Percentiles rank a stretch among this genome's conserved stretches.
Evolutionary conservation across 2,329 filamentous ascomycete genomes (phyloP).

Genomic region (Aspergillus fijiensis): DNA sequence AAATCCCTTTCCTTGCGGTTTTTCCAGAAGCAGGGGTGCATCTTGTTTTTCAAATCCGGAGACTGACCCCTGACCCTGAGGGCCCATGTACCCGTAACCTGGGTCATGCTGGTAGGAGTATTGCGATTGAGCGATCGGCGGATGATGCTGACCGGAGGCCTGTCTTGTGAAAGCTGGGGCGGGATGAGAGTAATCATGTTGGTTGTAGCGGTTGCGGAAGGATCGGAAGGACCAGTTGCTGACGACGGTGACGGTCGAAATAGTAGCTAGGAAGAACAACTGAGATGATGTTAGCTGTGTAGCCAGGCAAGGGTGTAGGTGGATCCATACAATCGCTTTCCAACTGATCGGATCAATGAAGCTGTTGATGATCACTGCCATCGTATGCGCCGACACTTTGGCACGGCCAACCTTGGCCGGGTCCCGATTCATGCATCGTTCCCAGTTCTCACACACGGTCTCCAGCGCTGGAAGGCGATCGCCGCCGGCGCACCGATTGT

Average conservation of each 20-base stretch:
- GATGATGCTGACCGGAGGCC: constrained; percentile 23
- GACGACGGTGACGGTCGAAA: constrained; percentile 54
- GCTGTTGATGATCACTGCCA: constrained; percentile 89
- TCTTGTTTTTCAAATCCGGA: constrained; percentile 28
- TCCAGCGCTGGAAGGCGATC: constrained; percentile 71
- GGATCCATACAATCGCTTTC: constrained; percentile 66
- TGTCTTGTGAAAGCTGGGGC: constrained; percentile 25
- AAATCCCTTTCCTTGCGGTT: constrained; percentile 31
- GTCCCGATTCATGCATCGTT: constrained; percentile 82
- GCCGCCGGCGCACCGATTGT: constrained; percentile 71
- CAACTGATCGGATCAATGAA: constrained; percentile 89
- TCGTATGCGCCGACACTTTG: constrained; percentile 78
- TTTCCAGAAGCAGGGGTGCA: constrained; percentile 31
- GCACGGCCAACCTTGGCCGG: constrained; percentile 74
- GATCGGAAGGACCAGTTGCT: constrained; percentile 62
- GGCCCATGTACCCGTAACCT: constrained; percentile 27
- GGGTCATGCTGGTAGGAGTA: constrained; percentile 28
- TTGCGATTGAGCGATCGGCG: constrained; percentile 24
- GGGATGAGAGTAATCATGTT: constrained; percentile 29
- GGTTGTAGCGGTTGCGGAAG: constrained; percentile 42
- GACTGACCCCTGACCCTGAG: constrained; percentile 16
- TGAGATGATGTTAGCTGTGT: constrained; percentile 24
- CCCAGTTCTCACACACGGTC: constrained; percentile 74
- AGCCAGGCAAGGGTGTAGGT: neutral
- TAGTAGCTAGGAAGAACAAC: constrained; percentile 40